Conservation (phyloP, 768 basidiomycete species). For the Hygrophoropsis aurantiaca region DNA sequence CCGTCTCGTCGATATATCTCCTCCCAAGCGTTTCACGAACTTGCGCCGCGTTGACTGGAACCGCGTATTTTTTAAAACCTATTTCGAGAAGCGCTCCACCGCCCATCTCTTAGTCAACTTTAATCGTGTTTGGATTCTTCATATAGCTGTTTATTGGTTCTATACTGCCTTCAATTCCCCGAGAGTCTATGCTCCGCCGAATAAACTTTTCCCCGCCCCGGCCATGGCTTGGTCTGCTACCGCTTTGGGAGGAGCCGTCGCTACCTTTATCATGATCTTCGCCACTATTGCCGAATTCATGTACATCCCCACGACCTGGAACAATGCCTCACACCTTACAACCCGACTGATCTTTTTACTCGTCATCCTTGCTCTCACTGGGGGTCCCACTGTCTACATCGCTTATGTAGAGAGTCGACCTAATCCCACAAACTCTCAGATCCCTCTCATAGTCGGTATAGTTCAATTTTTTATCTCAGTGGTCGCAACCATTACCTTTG, state of each 20-base stretch:
- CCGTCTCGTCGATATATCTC: conserved; percentile 87
- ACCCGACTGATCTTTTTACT: conserved; percentile 91
- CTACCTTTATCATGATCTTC: conserved; percentile 89
- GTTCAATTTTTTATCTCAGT: conserved; percentile 94
- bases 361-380: conserved; percentile 89
- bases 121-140: conserved; percentile 98
- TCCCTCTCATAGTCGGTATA: conserved; percentile 89
- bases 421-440: conserved; percentile 45
- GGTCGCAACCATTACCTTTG: conserved; percentile 78
- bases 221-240: conserved; percentile 95
- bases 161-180: conserved; percentile 98
- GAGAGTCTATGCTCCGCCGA: conserved; percentile 77
- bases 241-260: conserved; percentile 94
- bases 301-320: conserved; percentile 98
- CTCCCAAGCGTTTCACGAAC: conserved; percentile 91
- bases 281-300: conserved; percentile 95
- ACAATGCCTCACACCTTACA: conserved; percentile 95
- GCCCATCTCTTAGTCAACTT: conserved; percentile 97
- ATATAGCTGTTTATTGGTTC: conserved; percentile 92
- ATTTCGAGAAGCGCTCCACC: conserved; percentile 92
- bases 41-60: conserved; percentile 93
- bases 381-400: conserved; percentile 92
- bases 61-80: conserved; percentile 97
- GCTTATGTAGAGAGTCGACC: conserved; percentile 74
- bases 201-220: conserved; percentile 66